A percentile compares a stretch with the other conserved stretches of the same genome.
These are phyloP conservation scores for Lunasporangiospora selenospora DNA, from an alignment of 192 early-diverging fungal genomes.

Conservation along the genomic window DNA sequence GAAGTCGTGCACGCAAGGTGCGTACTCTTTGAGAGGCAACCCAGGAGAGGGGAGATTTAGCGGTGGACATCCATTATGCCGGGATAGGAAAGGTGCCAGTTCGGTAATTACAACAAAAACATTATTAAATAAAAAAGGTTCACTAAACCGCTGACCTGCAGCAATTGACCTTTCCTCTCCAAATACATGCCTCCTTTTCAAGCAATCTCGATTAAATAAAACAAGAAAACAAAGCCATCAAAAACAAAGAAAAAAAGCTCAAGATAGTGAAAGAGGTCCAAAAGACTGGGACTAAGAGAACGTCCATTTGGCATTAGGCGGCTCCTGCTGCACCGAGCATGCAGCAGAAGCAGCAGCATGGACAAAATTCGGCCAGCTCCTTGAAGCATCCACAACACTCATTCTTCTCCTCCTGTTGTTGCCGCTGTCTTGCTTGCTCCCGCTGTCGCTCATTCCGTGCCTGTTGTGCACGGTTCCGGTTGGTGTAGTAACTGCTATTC, in stretches of 20 bases:
- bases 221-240: no score
- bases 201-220: no score
- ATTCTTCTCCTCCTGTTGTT: conserved; percentile 9
- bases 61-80: no score
- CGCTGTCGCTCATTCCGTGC: conserved; percentile 7
- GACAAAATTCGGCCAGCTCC: conserved; percentile 31
- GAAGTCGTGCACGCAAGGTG: no score
- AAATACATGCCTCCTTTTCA: no score
- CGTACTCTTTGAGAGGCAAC: no score
- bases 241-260: neutral
- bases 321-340: conserved; percentile 26
- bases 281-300: neutral
- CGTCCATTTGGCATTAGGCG: neutral
- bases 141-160: no score
- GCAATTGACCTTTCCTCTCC: no score
- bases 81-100: no score
- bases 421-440: conserved; percentile 2
- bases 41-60: no score
- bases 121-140: no score
- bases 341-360: conserved; percentile 39
- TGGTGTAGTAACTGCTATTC: conserved; percentile 28
- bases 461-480: conserved; percentile 31
- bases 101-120: no score
- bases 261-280: neutral
- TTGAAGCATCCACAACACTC: conserved; percentile 41